Evolutionary conservation across 352 stramenopile species (phyloP).

Genomic region (Phytophthora cajani): DNA sequence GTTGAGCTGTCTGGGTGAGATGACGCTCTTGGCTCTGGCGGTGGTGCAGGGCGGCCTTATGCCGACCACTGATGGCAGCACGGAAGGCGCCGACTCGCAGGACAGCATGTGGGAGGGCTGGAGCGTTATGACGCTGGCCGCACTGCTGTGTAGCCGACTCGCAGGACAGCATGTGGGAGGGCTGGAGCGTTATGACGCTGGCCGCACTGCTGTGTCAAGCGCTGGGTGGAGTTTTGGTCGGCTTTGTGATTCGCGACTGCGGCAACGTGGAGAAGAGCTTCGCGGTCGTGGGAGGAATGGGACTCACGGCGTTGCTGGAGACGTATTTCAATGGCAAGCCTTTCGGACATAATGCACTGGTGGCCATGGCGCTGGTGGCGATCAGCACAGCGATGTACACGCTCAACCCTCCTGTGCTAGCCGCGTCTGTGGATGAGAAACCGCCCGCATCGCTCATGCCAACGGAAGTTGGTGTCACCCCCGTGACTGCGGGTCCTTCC

Average conservation of each 20-base stretch:
- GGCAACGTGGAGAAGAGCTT: conserved; percentile 89
- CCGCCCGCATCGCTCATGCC: conserved; percentile 10
- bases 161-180: conserved; percentile 60
- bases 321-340: conserved; percentile 75
- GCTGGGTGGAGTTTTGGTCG: conserved; percentile 71
- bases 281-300: conserved; percentile 80
- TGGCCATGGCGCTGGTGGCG: conserved; percentile 69
- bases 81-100: conserved; percentile 18
- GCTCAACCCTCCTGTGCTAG: conserved; percentile 57
- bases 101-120: conserved; percentile 72
- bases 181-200: conserved; percentile 73
- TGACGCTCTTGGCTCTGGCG: conserved; percentile 64
- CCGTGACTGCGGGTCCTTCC: not conserved
- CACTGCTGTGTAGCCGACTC: conserved; percentile 52
- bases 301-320: conserved; percentile 79
- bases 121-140: conserved; percentile 66
- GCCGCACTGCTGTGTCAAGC: conserved; percentile 78
- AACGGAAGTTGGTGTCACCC: conserved; percentile 6
- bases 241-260: conserved; percentile 87
- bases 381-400: conserved; percentile 77
- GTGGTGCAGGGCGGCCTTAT: conserved; percentile 34
- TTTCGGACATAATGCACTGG: conserved; percentile 60
- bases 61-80: conserved; percentile 2
- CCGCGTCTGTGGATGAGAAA: conserved; percentile 25
- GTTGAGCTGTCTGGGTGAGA: conserved; percentile 71